Percentiles rank a stretch among this genome's conserved stretches.
phyloP scores from a whole-genome alignment of 176 grass and related monocot species.

The Cenchrus purpureus region DNA sequence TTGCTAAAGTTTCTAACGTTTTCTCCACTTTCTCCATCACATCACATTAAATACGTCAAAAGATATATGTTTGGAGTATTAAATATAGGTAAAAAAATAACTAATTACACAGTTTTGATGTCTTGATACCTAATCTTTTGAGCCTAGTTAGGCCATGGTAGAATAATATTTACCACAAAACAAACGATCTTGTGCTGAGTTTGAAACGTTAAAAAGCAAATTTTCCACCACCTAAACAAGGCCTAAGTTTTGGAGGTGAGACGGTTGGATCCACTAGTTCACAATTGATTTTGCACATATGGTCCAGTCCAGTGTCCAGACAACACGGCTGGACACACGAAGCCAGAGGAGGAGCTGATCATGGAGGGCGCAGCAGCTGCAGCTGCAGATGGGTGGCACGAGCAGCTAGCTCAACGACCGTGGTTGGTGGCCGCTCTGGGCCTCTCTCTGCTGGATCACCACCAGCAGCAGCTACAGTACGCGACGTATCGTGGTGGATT shows the following conservation, averaged over 20 bases:
- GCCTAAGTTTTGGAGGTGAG: neutral
- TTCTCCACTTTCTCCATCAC: too few species aligned
- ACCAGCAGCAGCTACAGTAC: neutral
- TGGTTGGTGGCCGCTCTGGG: constrained; percentile 7
- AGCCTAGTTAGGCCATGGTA: too few species aligned
- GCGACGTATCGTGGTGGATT: neutral
- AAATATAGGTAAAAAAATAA: too few species aligned
- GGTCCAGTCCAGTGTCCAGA: neutral
- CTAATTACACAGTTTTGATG: too few species aligned
- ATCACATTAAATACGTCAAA: too few species aligned
- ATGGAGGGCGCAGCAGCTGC: constrained; percentile 10
- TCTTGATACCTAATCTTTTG: too few species aligned
- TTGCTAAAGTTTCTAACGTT: too few species aligned
- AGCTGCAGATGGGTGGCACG: neutral
- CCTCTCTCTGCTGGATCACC: constrained; percentile 2
- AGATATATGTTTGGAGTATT: too few species aligned
- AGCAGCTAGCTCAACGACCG: constrained; percentile 5
- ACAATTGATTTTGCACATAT: neutral
- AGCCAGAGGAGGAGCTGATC: neutral
- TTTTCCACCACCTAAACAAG: neutral
- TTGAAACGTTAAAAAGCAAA: too few species aligned
- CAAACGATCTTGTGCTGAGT: too few species aligned
- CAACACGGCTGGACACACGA: neutral
- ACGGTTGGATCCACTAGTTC: constrained; percentile 17
- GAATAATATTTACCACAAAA: too few species aligned